Evolutionary conservation across 192 early-diverging fungal species (phyloP).

Genomic region (Coemansia sp.): DNA sequence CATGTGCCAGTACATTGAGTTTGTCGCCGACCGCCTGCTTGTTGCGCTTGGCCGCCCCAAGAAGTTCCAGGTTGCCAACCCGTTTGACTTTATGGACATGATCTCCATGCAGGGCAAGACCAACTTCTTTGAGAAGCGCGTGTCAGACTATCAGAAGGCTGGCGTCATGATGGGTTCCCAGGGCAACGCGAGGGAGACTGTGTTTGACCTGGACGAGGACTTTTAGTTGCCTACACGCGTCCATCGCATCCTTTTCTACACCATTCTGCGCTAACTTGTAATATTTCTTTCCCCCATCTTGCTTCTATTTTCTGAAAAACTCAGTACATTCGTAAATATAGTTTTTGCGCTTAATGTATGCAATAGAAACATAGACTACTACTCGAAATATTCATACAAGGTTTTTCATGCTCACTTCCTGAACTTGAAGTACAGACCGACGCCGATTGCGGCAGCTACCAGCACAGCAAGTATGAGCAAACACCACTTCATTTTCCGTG

Average conservation of each 20-base stretch:
- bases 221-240: slow-evolving; percentile 55
- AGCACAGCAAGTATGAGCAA: slow-evolving; percentile 42
- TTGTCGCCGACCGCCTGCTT: slow-evolving; percentile 94
- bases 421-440: slow-evolving; percentile 39
- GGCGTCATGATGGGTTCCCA: slow-evolving; percentile 74
- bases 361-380: neutral
- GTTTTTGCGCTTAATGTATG: neutral
- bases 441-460: slow-evolving; percentile 46
- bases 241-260: neutral
- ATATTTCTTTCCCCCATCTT: neutral
- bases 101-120: slow-evolving; percentile 98
- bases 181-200: slow-evolving; percentile 64
- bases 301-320: neutral
- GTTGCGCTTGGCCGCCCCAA: slow-evolving; percentile 88
- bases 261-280: neutral
- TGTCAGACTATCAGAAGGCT: slow-evolving; percentile 95
- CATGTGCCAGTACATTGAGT: slow-evolving; percentile 98
- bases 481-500: slow-evolving; percentile 43
- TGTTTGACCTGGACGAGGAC: slow-evolving; percentile 80
- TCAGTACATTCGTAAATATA: neutral
- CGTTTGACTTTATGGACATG: slow-evolving; percentile 99
- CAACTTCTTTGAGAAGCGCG: slow-evolving; percentile 98
- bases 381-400: neutral
- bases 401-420: slow-evolving; percentile 6
- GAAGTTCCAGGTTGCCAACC: slow-evolving; percentile 84